Evolutionary conservation across 2,329 filamentous ascomycete species (phyloP), one percentile per base, ranked within the genome.

Genomic region (Fusarium sp.): DNA sequence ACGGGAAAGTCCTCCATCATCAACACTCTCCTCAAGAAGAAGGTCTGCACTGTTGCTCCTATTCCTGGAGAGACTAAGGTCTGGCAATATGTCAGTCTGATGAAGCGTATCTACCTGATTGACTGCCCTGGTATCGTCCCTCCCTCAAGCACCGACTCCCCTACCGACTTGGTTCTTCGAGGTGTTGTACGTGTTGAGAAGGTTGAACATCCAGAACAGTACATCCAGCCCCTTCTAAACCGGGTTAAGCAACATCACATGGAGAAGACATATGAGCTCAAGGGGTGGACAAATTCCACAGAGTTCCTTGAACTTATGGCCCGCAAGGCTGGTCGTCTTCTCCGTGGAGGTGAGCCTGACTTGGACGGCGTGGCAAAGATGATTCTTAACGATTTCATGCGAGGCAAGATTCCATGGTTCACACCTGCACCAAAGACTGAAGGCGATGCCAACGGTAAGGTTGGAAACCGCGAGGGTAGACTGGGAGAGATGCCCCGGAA

Each of bases 21-120:
- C 82, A 99, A 99, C 82, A 97, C 95, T 0, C 84, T 99, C 5
- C 88, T 94, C 44, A 95, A 94, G 79, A 98, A 98, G 84, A 94
- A 96, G 79, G 94, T 98, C 39, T 94, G 94, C 82, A 96, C 87
- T 18, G 93, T 97, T 6, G 96, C 96, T 9, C 96, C 95, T 8
- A 97, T 98, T 66, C 95, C 96, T 9, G 96, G 94, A 16, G 94
- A 98, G 84, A 98, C 95, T 33, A 98, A 98, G 81, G 92, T 98
- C 29, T 98, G 96, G 95, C 95, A 98, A 79, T 98, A 98, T 77
- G 93, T 98, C 71, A 97, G 94, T 5, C 81, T 98, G 63, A 97
- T 97, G 92, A 97, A 94, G 83, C 87, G 93, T 55, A 97, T 97
- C 41, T 86, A 83, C 80, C 87, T 99, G 56, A 98, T 99, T 74